Base-by-base conservation (phyloP, 352 stramenopile genomes). In the Aphanomyces astaci region DNA sequence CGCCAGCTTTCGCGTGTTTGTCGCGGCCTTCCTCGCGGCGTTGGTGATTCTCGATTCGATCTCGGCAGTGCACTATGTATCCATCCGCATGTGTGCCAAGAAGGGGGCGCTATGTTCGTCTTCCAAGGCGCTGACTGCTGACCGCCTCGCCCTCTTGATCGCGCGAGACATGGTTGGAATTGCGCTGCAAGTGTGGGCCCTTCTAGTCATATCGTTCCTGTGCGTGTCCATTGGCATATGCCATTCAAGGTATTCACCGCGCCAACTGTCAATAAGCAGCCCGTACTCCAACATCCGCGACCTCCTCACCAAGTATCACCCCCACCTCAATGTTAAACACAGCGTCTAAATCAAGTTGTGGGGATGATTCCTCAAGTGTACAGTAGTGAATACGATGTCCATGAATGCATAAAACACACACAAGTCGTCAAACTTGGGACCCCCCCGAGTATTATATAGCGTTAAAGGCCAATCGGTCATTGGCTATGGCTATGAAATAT, bases 281-380 rank as follows among this genome's bases (percentile, higher is more conserved):
- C 62, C 62, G 27, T 68, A 68, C 62, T 68, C 62, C 2, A 68
- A 68, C 32, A 52, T 68, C 36, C 62, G 62, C 9, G 62, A 68
- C 40, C 62, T 68, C 22, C 28, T 68, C 19, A 28, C 43, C 30
- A 68, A 68, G 30, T 53, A 60, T 28, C 62, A 68, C 22, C 62
- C 62, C n/a, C 39, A 68, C 13, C 46, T 66, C 25, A 64, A 28
- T 27, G 22, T 66, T 19, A 68, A 68, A 32, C 40, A 60, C 62
- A 68, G 15, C n/a, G 60, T 66, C 10, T 63, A 48, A 32, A 13
- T 24, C 24, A 13, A 1, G 10, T 10, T 7, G 48, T 30, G 48
- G 10, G n/a, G 10, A 55, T 30, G 48, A 22, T 22, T 55, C 48
- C 48, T 24, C 48, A n/a, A n/a, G n/a, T n/a, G n/a, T n/a, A n/a